These are phyloP conservation scores for Gymnopilus dilepis DNA, from an alignment of 768 basidiomycete species.

Conservation along the genomic window DNA sequence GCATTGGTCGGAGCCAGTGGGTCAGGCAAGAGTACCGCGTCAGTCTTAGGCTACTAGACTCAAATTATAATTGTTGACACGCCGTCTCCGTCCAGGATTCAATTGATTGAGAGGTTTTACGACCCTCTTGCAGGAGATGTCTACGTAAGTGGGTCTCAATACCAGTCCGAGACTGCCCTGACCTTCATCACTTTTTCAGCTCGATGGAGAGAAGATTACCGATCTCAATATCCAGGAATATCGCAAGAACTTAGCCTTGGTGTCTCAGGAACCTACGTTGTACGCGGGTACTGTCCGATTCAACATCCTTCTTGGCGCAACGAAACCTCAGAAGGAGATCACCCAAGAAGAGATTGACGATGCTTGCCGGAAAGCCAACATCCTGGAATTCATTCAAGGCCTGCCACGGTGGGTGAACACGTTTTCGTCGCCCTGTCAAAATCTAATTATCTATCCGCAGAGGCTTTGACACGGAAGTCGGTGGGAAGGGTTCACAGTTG, in stretches of 20 bases:
- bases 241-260: conserved; percentile 85
- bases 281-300: conserved; percentile 93
- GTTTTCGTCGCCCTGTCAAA: background rate
- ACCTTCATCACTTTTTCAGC: conserved; percentile 36
- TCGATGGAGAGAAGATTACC: conserved; percentile 78
- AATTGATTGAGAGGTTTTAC: conserved; percentile 87
- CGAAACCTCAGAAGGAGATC: conserved; percentile 75
- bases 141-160: conserved; percentile 46
- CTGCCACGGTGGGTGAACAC: conserved; percentile 67
- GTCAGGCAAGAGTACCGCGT: conserved; percentile 85
- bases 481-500: conserved; percentile 88
- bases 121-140: conserved; percentile 77
- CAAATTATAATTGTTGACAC: conserved; percentile 16
- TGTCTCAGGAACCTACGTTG: conserved; percentile 90
- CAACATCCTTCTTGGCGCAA: conserved; percentile 88
- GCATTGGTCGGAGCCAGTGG: conserved; percentile 85
- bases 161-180: background rate
- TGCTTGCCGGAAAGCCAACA: conserved; percentile 87
- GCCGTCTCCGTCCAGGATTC: conserved; percentile 54
- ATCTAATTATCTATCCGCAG: conserved; percentile 38
- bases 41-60: conserved; percentile 31
- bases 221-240: conserved; percentile 86
- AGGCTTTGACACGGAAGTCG: conserved; percentile 91
- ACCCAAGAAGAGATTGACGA: conserved; percentile 87
- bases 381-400: conserved; percentile 86